Evolutionary conservation across 129 eudicot genomes (phyloP), one percentile per base, ranked within the genome.

Genomic region (Artemisia annua): DNA sequence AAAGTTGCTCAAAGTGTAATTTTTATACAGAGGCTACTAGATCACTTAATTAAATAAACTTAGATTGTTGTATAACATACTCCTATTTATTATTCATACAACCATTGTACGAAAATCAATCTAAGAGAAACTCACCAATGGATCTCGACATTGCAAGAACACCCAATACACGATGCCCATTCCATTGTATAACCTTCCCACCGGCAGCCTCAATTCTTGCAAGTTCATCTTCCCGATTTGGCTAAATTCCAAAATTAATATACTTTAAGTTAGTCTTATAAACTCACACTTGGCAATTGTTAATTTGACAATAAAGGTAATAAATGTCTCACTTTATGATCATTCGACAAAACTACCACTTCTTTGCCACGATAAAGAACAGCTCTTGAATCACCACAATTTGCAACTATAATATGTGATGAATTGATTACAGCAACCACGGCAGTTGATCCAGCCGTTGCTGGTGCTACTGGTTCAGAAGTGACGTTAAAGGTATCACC

Each of bases 111-210:
- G 7, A 48, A 48, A 48, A 48, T 48, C 13, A 12, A 7, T 48
- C 13, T 48, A 26, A 48, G 7, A 48, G 52, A 49, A 52, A 67
- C 91, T 61, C 76, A 91, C 97, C 97, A 44, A 91, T 91, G 59
- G 97, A 88, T 74, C 97, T 84, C 18, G 96, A 91, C 89, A 88
- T 86, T 11, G 97, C 97, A 73, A 91, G 97, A 78, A 91, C 96
- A 10, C 97, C 97, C 48, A 86, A 83, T 7, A 91, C 95, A 55
- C 97, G 97, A 72, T 83, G 90, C 8, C 97, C 97, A 46, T 91
- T 86, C 97, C 97, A 91, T 73, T 82, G 89, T 56, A 91, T 88
- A 67, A 91, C 92, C 78, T 84, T 86, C 20, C 97, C 97, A 46
- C 95, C 95, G 18, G 87, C 81, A 13, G 89, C 92, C 85, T 85